Base-by-base conservation (phyloP, 495 filamentous ascomycete species). In the Cercophora sp. region DNA sequence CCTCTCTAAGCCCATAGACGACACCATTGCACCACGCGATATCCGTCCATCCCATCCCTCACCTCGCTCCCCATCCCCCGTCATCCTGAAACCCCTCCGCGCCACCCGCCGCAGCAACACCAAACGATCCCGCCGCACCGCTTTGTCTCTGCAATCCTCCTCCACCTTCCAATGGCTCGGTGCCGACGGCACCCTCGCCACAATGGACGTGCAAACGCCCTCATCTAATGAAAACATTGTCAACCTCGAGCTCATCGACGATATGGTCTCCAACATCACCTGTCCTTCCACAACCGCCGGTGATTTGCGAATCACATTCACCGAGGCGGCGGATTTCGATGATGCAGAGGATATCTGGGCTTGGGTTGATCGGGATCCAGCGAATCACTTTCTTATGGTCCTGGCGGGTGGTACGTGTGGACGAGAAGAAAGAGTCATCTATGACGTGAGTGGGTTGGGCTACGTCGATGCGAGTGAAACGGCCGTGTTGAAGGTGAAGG, bases 181-280 rank as follows among this genome's bases (percentile, higher is more conserved):
- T 40, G 6, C 23, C 6, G 53, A 56, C 39, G 58, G 58, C 24
- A 60, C 58, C 31, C 8, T 57, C 23, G 58, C 58, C 13, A 29
- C 48, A 10, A 40, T 60, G 35, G 35, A 23, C 22, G 41, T 60
- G 19, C 26, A 51, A 18, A 56, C 45, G 25, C 31, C 53, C 0
- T 53, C 34, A 2, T 3, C 18, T 8, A 31, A 45, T 19, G 58
- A 60, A 35, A 50, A 39, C 27, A 32, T 60, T 13, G 58, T 60
- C 31, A 57, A 60, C 50, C 53, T 60, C 8, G 58, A 60, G 41
- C 18, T 45, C 9, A 37, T 60, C 45, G 58, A 60, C 34, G 50
- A 57, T 42, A 25, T 60, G 20, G 26, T 60, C 27, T 11, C 13
- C 8, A 19, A 46, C 9, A 34, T 60, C 16, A 9, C 23, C 9